Percentiles rank a stretch among this genome's conserved stretches.
These are phyloP conservation scores for Serendipita indica DNA, from an alignment of 768 basidiomycete species.

Conservation along the genomic window DNA sequence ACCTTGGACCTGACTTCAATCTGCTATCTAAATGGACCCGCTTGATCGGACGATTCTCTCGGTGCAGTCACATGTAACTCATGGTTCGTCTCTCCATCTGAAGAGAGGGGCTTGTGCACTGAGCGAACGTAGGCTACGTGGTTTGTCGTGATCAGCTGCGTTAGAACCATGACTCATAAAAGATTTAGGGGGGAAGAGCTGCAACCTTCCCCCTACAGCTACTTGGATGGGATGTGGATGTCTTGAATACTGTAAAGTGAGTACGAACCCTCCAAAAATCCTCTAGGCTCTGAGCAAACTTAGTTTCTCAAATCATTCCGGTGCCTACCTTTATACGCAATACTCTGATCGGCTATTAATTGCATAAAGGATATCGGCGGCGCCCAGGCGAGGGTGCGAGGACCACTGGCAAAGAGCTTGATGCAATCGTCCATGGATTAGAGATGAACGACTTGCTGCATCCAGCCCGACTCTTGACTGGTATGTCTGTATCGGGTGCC, in stretches of 20 bases:
- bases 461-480: conserved; percentile 67
- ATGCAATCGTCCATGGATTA: conserved; percentile 56
- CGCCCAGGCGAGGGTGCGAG: conserved; percentile 72
- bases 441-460: conserved; percentile 58
- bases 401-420: conserved; percentile 63
- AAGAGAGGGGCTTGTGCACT: background rate
- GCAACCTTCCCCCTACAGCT: conserved; percentile 43
- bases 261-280: background rate
- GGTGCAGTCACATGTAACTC: background rate
- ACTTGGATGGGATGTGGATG: conserved; percentile 92
- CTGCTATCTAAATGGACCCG: background rate
- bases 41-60: background rate
- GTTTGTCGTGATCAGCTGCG: too few species aligned
- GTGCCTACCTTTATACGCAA: conserved; percentile 25
- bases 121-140: background rate
- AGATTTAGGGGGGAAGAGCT: conserved; percentile 33
- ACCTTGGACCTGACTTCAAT: too few species aligned
- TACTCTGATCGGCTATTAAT: background rate
- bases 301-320: conserved; percentile 89
- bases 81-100: background rate
- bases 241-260: conserved; percentile 25
- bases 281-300: conserved; percentile 13
- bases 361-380: conserved; percentile 27
- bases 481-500: conserved; percentile 27
- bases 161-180: too few species aligned